phyloP scores from a whole-genome alignment of 2,329 filamentous ascomycete genomes.

The Xylaria sp. region DNA sequence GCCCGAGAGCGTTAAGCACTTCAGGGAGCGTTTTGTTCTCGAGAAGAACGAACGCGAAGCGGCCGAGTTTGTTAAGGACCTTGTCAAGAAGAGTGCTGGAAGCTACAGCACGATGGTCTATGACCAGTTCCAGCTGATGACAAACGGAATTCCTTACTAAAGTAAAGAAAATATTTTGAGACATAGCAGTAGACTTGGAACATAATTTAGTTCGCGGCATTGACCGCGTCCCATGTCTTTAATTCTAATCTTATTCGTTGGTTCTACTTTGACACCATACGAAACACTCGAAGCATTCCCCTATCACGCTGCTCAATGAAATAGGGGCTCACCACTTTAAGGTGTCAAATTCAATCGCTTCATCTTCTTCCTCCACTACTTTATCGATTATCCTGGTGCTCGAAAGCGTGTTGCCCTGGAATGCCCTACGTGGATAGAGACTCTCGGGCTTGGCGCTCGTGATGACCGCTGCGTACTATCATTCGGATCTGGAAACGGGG shows the following conservation, averaged over 20 bases:
- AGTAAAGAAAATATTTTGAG: neutral
- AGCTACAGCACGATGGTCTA: slow-evolving; percentile 95
- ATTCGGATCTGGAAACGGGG: neutral
- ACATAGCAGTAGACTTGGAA: neutral
- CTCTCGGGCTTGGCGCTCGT: no score
- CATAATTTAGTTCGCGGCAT: neutral
- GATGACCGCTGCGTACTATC: no score
- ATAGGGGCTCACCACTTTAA: neutral
- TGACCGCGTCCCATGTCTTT: slow-evolving; percentile 10
- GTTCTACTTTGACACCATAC: neutral
- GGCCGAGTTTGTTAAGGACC: slow-evolving; percentile 89
- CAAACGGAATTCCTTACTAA: slow-evolving; percentile 95
- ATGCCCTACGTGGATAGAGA: no score
- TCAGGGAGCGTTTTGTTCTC: slow-evolving; percentile 90
- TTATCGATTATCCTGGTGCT: neutral
- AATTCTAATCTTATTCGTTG: slow-evolving; percentile 10
- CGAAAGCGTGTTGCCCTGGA: neutral
- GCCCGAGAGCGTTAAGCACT: slow-evolving; percentile 91
- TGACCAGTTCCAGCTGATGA: slow-evolving; percentile 96
- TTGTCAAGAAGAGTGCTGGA: slow-evolving; percentile 89
- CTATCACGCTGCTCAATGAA: neutral
- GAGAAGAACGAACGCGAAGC: slow-evolving; percentile 93
- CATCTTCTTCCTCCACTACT: slow-evolving; percentile 16
- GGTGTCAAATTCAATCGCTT: neutral
- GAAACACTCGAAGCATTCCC: neutral